These are phyloP conservation scores for Elongisporangium senticosum DNA, from an alignment of 352 stramenopile genomes.

Conservation along the genomic window DNA sequence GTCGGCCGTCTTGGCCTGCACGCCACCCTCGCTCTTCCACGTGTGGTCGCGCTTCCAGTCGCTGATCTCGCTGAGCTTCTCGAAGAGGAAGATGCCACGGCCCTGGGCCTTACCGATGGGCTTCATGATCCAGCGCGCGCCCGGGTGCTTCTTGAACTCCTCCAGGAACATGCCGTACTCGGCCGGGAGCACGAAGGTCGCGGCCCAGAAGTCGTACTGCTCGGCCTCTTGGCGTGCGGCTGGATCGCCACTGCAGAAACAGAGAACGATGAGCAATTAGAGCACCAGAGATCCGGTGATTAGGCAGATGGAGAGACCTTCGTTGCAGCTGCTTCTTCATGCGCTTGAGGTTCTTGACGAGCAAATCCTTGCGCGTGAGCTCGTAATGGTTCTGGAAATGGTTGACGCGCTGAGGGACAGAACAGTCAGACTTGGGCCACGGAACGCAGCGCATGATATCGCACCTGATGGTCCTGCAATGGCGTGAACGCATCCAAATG, in stretches of 20 bases:
- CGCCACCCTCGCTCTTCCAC: conserved; percentile 29
- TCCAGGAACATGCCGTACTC: conserved; percentile 84
- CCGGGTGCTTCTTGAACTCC: conserved; percentile 52
- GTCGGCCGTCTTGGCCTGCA: conserved; percentile 39
- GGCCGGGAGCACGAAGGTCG: conserved; percentile 83
- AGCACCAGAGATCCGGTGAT: conserved; percentile 1
- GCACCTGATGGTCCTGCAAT: conserved; percentile 49
- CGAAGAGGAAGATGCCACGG: conserved; percentile 86
- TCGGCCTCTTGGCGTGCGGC: conserved; percentile 30
- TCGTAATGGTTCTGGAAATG: conserved; percentile 94
- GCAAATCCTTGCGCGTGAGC: conserved; percentile 86
- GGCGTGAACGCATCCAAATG: conserved; percentile 60
- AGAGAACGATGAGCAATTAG: conserved; percentile 9
- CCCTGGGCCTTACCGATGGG: conserved; percentile 80
- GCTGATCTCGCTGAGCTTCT: conserved; percentile 81
- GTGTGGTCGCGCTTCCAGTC: conserved; percentile 83
- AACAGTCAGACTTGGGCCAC: conserved; percentile 18
- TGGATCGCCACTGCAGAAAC: conserved; percentile 21
- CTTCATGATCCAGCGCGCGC: conserved; percentile 92
- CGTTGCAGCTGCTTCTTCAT: conserved; percentile 80
- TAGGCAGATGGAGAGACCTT: conserved; percentile 15
- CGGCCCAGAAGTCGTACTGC: conserved; percentile 53
- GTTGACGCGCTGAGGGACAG: conserved; percentile 65
- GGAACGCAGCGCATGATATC: conserved; percentile 8
- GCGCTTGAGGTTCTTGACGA: conserved; percentile 91